Conservation (phyloP, 2,329 filamentous ascomycete species). For the Cladosporium sp. region DNA sequence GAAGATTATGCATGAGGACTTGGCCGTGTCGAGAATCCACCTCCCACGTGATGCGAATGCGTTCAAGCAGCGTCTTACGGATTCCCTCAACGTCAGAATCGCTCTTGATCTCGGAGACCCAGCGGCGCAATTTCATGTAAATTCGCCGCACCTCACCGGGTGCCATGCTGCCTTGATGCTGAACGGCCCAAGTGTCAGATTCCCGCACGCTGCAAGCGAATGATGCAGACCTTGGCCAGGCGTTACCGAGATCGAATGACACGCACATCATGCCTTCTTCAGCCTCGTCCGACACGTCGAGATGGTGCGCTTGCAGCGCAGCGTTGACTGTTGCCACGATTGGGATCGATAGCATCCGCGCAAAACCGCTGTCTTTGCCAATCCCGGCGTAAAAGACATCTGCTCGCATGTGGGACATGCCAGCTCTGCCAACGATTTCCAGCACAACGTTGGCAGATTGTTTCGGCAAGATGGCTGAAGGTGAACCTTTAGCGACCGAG, state of each 20-base stretch:
- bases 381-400: constrained; percentile 68
- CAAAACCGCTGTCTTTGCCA: constrained; percentile 15
- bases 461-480: background rate
- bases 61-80: constrained; percentile 17
- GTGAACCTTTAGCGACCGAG: background rate
- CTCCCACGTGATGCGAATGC: constrained; percentile 20
- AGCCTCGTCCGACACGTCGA: constrained; percentile 67
- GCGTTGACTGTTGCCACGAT: constrained; percentile 89
- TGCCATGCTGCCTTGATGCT: constrained; percentile 13
- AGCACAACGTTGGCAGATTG: constrained; percentile 68
- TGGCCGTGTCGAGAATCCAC: constrained; percentile 20
- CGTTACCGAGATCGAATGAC: constrained; percentile 79
- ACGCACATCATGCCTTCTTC: constrained; percentile 69
- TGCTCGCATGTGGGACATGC: constrained; percentile 72
- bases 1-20: constrained; percentile 19
- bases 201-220: constrained; percentile 18
- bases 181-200: constrained; percentile 1
- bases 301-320: constrained; percentile 74
- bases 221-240: constrained; percentile 77
- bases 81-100: constrained; percentile 16
- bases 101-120: constrained; percentile 3
- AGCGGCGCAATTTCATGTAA: constrained; percentile 14
- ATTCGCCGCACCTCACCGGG: constrained; percentile 22
- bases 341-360: constrained; percentile 58
- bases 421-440: constrained; percentile 81